Conservation (phyloP, 208 protist genomes). For the Crithidia acanthocephali region DNA sequence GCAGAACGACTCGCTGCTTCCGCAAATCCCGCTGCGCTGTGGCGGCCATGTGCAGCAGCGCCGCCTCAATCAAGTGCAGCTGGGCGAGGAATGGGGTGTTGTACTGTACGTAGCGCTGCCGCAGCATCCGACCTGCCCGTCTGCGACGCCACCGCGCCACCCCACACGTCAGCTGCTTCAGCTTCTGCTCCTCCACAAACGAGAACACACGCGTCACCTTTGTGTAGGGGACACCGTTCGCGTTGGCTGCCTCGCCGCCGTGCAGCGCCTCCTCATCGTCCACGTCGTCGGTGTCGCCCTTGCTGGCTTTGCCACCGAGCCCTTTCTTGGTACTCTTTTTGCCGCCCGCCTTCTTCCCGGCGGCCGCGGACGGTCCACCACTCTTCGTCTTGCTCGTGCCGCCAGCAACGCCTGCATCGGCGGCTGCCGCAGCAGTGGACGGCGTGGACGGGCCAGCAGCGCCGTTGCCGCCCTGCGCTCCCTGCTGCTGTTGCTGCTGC, state of each 20-base stretch:
- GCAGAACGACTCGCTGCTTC: constrained; percentile 9
- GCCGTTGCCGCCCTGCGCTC: neutral
- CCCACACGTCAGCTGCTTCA: constrained; percentile 72
- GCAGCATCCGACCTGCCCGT: constrained; percentile 48
- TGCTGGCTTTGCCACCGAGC: neutral
- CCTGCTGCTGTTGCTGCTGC: constrained; percentile 7
- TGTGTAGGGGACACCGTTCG: constrained; percentile 22
- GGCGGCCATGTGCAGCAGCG: constrained; percentile 40
- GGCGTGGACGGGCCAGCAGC: neutral
- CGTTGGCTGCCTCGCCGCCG: neutral
- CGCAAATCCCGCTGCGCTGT: constrained; percentile 5
- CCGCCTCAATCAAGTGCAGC: constrained; percentile 57
- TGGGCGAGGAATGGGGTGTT: constrained; percentile 61
- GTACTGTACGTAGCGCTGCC: constrained; percentile 67
- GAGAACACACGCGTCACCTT: constrained; percentile 47
- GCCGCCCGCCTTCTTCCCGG: neutral
- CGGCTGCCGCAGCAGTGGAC: neutral
- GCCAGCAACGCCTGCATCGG: neutral
- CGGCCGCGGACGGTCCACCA: neutral
- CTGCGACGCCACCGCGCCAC: constrained; percentile 68
- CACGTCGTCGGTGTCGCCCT: constrained; percentile 1
- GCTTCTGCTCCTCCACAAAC: constrained; percentile 63
- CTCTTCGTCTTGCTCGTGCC: constrained; percentile 1
- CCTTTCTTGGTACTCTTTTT: constrained; percentile 11
- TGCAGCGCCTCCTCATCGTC: neutral